Percentiles rank a stretch among this genome's conserved stretches.
Conservation (phyloP, 2,329 filamentous ascomycete genomes). For the Aspergillus terreus region DNA sequence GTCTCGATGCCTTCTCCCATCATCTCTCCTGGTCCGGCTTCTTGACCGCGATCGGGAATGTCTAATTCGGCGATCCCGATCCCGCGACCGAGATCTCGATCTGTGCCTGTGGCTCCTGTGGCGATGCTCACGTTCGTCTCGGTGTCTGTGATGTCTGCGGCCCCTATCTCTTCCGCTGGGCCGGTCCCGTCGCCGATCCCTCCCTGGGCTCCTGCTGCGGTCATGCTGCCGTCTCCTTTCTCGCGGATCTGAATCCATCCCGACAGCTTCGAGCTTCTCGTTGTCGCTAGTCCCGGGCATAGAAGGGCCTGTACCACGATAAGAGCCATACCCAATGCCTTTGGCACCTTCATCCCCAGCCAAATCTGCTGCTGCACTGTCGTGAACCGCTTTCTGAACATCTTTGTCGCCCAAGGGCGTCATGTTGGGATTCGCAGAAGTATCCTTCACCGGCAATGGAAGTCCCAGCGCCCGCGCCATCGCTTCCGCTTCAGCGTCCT, state of each 20-base stretch:
- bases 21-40: conserved; percentile 24
- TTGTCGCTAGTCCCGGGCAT: conserved; percentile 23
- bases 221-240: conserved; percentile 27
- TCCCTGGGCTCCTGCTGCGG: conserved; percentile 30
- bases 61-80: conserved; percentile 23
- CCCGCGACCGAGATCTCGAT: conserved; percentile 26
- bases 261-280: conserved; percentile 25
- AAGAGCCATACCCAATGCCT: conserved; percentile 33
- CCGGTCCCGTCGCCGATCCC: conserved; percentile 28
- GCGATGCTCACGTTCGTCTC: conserved; percentile 29
- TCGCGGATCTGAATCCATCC: conserved; percentile 17
- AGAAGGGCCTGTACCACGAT: conserved; percentile 27
- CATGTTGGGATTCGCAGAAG: conserved; percentile 62
- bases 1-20: conserved; percentile 23
- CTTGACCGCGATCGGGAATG: conserved; percentile 26
- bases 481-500: conserved; percentile 90
- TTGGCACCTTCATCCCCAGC: conserved; percentile 22
- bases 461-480: conserved; percentile 79
- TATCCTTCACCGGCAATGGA: conserved; percentile 58
- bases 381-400: conserved; percentile 51
- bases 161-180: conserved; percentile 33
- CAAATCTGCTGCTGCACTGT: conserved; percentile 29
- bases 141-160: conserved; percentile 44
- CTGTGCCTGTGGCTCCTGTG: conserved; percentile 32
- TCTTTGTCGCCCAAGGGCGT: conserved; percentile 61